Evolutionary conservation across 176 grass and related monocot species (phyloP), one percentile per base, ranked within the genome.

Genomic region (Musa troglodytarum): DNA sequence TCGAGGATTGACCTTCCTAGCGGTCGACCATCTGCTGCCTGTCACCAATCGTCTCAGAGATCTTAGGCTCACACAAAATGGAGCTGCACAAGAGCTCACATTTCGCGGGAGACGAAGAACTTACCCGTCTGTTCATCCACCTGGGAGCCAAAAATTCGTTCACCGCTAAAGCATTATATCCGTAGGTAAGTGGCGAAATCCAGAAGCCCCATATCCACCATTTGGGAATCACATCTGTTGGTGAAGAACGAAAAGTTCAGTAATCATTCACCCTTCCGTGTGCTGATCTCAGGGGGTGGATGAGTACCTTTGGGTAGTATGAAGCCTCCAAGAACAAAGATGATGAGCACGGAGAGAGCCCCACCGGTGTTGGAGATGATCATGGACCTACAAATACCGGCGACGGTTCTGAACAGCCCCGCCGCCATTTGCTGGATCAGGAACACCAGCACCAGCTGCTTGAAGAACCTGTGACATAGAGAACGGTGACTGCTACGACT

Each of bases 181-280:
- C 95, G 24, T 99, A 99, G 62, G 83, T 84, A 53, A 99, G 63
- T 26, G 95, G 95, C 6, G 95, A 99, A 87, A 89, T 73, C 95
- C 95, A 99, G 69, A 94, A 99, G 63, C 90, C 95, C 95, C 95
- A 99, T 26, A 99, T 86, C 95, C 95, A 99, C 95, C 95, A 99
- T 28, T 92, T 92, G 10, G 91, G 95, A 63, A 99, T 94, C 76
- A 81, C 75, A 52, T 62, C 95, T 99, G 84, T 81, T 86, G 65
- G 79, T 9, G 56, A 15, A 63, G 52, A 50, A 19, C 4, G 34
- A 43, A 75, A 25, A 68, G 73, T 58, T 63, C 49, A 83, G 43
- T 65, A 83, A 19, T 72, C 62, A 69, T 79, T 43, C 34, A 4
- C 34, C 34, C 34, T 43, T 43, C 6, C 34, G 34, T 43, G 34